Evolutionary conservation across 2,329 filamentous ascomycete genomes (phyloP), one percentile per base, ranked within the genome.

Genomic region (Acarospora socialis): DNA sequence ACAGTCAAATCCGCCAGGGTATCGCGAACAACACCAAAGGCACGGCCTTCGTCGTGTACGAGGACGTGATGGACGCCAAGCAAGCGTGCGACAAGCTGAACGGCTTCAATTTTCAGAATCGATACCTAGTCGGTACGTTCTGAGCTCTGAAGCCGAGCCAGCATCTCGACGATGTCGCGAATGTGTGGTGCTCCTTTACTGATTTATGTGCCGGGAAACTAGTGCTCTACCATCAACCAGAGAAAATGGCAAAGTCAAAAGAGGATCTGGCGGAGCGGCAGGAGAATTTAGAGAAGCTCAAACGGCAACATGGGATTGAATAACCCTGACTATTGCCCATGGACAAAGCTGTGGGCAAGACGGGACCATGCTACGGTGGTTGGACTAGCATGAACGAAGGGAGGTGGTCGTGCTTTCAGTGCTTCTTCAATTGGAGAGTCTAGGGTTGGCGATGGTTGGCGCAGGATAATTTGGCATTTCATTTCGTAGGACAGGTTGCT

Each of bases 61-160:
- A 95, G 63, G 90, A 98, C 70, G 87, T 95, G 47, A 81, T 90
- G 72, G 90, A 98, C 69, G 86, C 90, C 46, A 98, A 98, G 67
- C 78, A 84, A 63, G 90, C 90, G 54, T 95, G 90, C 70, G 90
- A 98, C 68, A 94, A 95, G 68, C 70, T 98, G 59, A 98, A 98
- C 68, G 90, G 90, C 56, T 98, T 92, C 76, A 98, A 98, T 68
- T 98, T 98, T 61, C 90, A 98, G 68, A 93, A 87, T 65, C 81
- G 90, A 57, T 98, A 98, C 63, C 81, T 98, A 49, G 90, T 98
- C 53, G 84, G 83, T 92, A 73, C 40, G 82, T 74, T 30, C n/a
- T n/a, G n/a, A 13, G 10, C 33, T 13, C 21, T 8, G 21, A 33
- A 22, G 16, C 29, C 21, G n/a, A 34, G 16, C 17, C 26, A n/a